A percentile compares a stretch with the other conserved stretches of the same genome.
phyloP scores from a whole-genome alignment of 352 stramenopile species.

The Globisporangium nodosum region DNA sequence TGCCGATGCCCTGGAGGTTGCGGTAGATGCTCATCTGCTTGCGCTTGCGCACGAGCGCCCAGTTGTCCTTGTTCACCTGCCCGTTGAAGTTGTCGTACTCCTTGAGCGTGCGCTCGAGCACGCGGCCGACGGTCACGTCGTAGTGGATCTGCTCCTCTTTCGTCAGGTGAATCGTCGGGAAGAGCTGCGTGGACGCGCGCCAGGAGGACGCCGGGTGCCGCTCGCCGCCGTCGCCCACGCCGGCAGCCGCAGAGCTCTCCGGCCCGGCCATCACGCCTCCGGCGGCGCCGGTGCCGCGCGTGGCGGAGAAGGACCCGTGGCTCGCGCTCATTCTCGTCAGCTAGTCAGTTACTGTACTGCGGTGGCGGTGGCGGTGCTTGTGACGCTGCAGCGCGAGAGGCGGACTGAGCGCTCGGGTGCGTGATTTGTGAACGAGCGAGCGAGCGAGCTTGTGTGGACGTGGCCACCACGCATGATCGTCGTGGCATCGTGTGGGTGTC shows the following conservation, averaged over 20 bases:
- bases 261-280: not conserved
- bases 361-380: not conserved
- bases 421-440: not conserved
- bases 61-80: conserved; percentile 14
- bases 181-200: conserved; percentile 14
- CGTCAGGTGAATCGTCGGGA: conserved; percentile 14
- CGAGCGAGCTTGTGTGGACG: not conserved
- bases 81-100: conserved; percentile 16
- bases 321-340: not conserved
- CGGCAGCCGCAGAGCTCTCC: not conserved
- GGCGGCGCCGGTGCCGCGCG: not conserved
- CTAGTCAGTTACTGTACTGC: not conserved
- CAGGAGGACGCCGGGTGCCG: conserved; percentile 5
- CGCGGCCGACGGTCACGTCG: conserved; percentile 13
- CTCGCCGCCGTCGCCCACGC: not conserved
- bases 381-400: not conserved
- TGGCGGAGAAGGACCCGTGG: not conserved
- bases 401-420: not conserved
- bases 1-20: not conserved
- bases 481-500: not conserved
- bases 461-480: not conserved
- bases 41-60: conserved; percentile 12
- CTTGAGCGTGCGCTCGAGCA: conserved; percentile 12
- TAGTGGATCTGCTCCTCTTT: conserved; percentile 17
- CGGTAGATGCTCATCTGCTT: conserved; percentile 16